Conservation (phyloP, 2,329 filamentous ascomycete species). For the Nothophoma quercina region DNA sequence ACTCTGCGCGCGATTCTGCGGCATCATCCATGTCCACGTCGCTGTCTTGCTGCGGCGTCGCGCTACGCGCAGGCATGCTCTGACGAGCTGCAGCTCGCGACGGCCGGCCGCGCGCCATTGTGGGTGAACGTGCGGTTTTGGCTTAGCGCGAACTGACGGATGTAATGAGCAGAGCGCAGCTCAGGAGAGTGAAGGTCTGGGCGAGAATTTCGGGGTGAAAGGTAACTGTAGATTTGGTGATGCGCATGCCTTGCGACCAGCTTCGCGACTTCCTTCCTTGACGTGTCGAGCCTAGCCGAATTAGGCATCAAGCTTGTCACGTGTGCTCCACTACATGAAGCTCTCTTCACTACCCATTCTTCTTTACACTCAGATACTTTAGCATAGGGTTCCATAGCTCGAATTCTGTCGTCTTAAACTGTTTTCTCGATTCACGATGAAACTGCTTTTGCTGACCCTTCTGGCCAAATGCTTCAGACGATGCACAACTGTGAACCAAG, state of each 20-base stretch:
- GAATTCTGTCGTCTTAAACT: too few species aligned
- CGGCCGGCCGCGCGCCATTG: constrained; percentile 48
- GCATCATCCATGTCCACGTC: constrained; percentile 48
- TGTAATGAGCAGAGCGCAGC: neutral
- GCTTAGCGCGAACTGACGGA: neutral
- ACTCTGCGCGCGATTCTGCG: constrained; percentile 43
- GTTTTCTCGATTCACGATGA: too few species aligned
- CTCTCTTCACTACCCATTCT: too few species aligned
- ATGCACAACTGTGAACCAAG: too few species aligned
- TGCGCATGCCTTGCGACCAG: constrained; percentile 12
- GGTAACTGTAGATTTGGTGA: neutral
- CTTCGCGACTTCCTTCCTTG: constrained; percentile 23
- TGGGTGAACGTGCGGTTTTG: neutral
- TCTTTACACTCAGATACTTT: too few species aligned
- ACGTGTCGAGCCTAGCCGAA: constrained; percentile 16
- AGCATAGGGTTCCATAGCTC: too few species aligned
- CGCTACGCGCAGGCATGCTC: constrained; percentile 47
- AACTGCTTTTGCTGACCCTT: too few species aligned
- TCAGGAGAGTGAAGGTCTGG: neutral
- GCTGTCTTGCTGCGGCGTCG: constrained; percentile 46
- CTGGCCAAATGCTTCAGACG: too few species aligned
- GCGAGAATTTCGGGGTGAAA: neutral
- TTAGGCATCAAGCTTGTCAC: neutral
- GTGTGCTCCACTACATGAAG: too few species aligned
- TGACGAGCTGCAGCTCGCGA: constrained; percentile 50